Base-by-base conservation (phyloP, 139 green algal genomes). In the Picochlorum sp. region DNA sequence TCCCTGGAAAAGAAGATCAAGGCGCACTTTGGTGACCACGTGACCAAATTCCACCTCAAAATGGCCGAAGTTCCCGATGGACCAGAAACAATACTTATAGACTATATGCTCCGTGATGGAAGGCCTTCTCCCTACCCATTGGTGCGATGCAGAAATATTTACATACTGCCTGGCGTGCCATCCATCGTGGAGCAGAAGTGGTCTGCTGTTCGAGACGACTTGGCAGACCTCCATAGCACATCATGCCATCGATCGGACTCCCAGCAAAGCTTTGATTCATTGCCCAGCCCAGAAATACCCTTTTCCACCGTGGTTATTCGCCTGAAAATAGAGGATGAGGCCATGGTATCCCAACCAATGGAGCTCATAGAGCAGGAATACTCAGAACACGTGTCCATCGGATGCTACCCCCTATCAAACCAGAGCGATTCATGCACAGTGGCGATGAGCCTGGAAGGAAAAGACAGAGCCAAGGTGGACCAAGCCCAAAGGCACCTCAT, bases 31-130 rank as follows among this genome's bases (percentile, higher is more conserved):
- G 86, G 82, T 3, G 56, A 69, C 3, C 23, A 82, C 45, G 62
- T 86, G 14, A 95, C 82, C 1, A 20, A 72, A 10, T 74, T 80
- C 3, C 88, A 95, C 70, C 74, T 95, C n/a, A 95, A 95, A 66
- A 90, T 95, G 87, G 83, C 87, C n/a, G 76, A 93, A 21, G 70
- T 69, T 7, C 85, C 85, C 21, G 65, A 61, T 59, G 69, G 73
- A 9, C 68, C 62, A 28, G 63, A 74, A 69, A 46, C 68, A 24
- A 61, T 60, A 26, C 62, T 81, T 4, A 82, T 86, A 37, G 74
- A 87, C 24, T 76, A 84, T 44, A 47, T 6, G 1, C 41, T 68
- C 45, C 65, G 68, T 11, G 56, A 69, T 44, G 78, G 71, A 6
- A 30, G 23, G 21, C 21, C 51, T 13, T 82, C 65, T 32, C 80